Percentiles rank a stretch among this genome's conserved stretches.
Evolutionary conservation across 1,139 yeast genomes (phyloP).

Genomic region (Yamadazyma atlantica): DNA sequence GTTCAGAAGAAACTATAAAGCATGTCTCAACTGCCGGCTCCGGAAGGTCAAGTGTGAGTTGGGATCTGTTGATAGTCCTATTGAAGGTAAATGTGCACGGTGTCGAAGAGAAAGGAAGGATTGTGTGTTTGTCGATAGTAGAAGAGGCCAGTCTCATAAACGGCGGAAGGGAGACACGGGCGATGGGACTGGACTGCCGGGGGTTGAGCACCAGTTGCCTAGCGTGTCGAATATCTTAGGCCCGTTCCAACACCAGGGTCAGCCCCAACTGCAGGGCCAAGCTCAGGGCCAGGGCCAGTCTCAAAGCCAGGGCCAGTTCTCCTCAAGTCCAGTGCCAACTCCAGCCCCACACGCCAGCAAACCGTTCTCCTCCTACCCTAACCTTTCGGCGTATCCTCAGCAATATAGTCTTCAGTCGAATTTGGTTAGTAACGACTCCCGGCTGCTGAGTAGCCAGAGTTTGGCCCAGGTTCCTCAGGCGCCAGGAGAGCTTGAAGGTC

Average conservation of each 20-base stretch:
- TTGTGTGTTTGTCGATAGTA: constrained; percentile 72
- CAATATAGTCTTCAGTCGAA: background rate
- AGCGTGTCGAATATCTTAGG: constrained; percentile 6
- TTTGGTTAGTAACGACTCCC: background rate
- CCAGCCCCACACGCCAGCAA: background rate
- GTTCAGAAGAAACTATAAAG: constrained; percentile 69
- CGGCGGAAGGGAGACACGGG: constrained; percentile 13
- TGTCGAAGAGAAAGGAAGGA: constrained; percentile 79
- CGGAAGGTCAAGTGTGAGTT: constrained; percentile 84
- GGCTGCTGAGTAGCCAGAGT: background rate
- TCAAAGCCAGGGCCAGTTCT: no score
- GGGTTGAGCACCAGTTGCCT: constrained; percentile 6
- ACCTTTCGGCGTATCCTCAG: background rate
- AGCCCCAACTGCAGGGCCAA: no score
- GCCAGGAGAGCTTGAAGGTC: background rate
- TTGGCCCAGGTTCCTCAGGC: background rate
- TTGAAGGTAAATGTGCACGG: constrained; percentile 81
- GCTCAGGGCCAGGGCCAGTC: no score
- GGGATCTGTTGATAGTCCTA: constrained; percentile 72
- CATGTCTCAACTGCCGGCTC: constrained; percentile 80
- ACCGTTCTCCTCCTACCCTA: background rate
- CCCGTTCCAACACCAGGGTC: background rate
- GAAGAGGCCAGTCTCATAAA: constrained; percentile 49
- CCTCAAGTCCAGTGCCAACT: background rate
- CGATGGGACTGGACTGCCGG: background rate